Percentiles rank a stretch among this genome's conserved stretches.
Conservation (phyloP, 768 basidiomycete genomes). For the Lentinus brumalis region DNA sequence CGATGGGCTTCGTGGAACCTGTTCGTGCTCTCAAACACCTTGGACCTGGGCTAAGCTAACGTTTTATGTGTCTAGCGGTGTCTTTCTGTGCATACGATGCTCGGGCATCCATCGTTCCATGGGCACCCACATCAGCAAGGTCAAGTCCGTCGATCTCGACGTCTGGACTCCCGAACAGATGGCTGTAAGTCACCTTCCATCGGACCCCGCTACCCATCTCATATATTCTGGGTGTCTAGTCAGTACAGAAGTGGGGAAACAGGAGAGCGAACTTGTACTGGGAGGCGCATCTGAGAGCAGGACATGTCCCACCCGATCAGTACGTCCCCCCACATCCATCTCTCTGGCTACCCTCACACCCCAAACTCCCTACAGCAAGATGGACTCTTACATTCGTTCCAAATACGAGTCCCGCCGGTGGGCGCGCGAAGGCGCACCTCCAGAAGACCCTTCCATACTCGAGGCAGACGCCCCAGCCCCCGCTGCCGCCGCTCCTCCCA, state of each 20-base stretch:
- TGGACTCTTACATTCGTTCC: slow-evolving; percentile 95
- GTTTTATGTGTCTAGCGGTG: slow-evolving; percentile 55
- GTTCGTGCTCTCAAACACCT: slow-evolving; percentile 42
- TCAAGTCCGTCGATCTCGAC: slow-evolving; percentile 97
- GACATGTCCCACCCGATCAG: slow-evolving; percentile 95
- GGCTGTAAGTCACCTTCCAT: slow-evolving; percentile 55
- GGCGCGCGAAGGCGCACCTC: slow-evolving; percentile 89
- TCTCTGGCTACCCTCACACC: not conserved
- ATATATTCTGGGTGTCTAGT: slow-evolving; percentile 39
- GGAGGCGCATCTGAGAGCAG: slow-evolving; percentile 92
- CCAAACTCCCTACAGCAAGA: slow-evolving; percentile 64
- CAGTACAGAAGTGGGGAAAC: slow-evolving; percentile 95
- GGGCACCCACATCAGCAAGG: slow-evolving; percentile 97
- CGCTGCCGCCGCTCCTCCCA: slow-evolving; percentile 23
- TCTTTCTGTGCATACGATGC: slow-evolving; percentile 95
- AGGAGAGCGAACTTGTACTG: slow-evolving; percentile 91
- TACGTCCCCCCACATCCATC: slow-evolving; percentile 44
- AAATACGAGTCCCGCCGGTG: slow-evolving; percentile 95
- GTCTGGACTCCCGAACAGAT: slow-evolving; percentile 98
- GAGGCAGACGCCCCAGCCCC: slow-evolving; percentile 45
- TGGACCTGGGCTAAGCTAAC: not conserved
- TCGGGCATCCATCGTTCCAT: slow-evolving; percentile 97
- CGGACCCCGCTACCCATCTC: not conserved
- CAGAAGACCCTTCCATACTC: slow-evolving; percentile 77
- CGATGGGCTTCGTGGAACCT: slow-evolving; percentile 99